Percentiles rank a stretch among this genome's conserved stretches.
phyloP scores from a whole-genome alignment of 2,329 filamentous ascomycete genomes.

The Parastagonospora nodorum region DNA sequence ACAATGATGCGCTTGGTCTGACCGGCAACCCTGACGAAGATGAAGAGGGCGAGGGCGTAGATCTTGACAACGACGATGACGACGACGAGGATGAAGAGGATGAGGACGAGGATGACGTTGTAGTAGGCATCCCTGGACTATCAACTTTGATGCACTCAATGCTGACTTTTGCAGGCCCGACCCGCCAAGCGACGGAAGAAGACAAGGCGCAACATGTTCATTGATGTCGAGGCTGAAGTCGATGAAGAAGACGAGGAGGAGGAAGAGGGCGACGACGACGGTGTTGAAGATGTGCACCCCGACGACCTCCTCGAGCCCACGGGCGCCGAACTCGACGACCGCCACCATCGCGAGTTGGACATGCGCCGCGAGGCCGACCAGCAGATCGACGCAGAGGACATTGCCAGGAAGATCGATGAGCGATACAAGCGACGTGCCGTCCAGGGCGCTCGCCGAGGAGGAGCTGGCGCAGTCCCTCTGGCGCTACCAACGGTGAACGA shows the following conservation, averaged over 20 bases:
- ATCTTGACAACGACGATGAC: constrained; percentile 61
- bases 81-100: constrained; percentile 66
- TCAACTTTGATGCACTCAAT: constrained; percentile 2
- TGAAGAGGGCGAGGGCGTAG: constrained; percentile 57
- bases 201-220: constrained; percentile 80
- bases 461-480: constrained; percentile 52
- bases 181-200: constrained; percentile 79
- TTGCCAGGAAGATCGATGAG: constrained; percentile 79
- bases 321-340: constrained; percentile 83
- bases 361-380: constrained; percentile 85
- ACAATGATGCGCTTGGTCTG: constrained; percentile 37
- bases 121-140: constrained; percentile 20
- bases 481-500: constrained; percentile 93
- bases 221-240: constrained; percentile 98
- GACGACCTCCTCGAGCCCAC: constrained; percentile 83
- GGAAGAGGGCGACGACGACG: constrained; percentile 78
- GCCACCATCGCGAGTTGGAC: constrained; percentile 92
- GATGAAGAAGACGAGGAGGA: constrained; percentile 87
- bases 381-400: constrained; percentile 90
- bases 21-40: constrained; percentile 52
- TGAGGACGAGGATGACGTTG: constrained; percentile 63
- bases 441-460: constrained; percentile 37
- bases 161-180: constrained; percentile 58
- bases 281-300: constrained; percentile 87
- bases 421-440: constrained; percentile 76